A percentile compares a stretch with the other conserved stretches of the same genome.
These are phyloP conservation scores for Kwoniella shivajii DNA, from an alignment of 1,284 basidiomycete genomes.

Conservation along the genomic window DNA sequence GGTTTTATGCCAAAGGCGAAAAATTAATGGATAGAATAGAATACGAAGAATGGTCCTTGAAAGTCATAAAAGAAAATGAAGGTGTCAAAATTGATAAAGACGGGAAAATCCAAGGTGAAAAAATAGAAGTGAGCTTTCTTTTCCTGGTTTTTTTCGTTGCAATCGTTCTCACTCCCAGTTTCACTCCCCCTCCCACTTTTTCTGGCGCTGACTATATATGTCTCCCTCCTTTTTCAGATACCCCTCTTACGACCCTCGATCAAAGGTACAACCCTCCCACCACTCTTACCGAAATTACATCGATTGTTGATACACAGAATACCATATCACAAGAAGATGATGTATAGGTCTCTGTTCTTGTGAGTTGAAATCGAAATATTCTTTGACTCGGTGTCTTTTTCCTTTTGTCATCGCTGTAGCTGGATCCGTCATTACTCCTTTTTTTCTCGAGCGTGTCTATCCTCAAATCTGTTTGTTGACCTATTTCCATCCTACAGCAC, in stretches of 20 bases:
- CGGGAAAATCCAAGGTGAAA: conserved; percentile 26
- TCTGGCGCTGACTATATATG: neutral
- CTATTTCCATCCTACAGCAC: conserved; percentile 21
- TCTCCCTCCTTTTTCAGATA: conserved; percentile 29
- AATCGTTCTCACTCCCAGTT: too few relatives aligned
- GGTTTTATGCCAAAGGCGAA: conserved; percentile 51
- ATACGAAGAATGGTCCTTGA: conserved; percentile 53
- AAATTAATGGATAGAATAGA: conserved; percentile 54
- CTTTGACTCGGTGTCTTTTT: neutral
- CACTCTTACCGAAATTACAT: conserved; percentile 47
- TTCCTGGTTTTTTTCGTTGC: neutral
- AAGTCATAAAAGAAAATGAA: conserved; percentile 39
- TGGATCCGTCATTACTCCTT: too few relatives aligned
- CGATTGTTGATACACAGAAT: conserved; percentile 43
- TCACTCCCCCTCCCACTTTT: too few relatives aligned
- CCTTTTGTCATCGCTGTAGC: too few relatives aligned
- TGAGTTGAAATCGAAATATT: conserved; percentile 16
- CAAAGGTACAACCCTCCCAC: conserved; percentile 28
- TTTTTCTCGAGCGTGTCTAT: too few relatives aligned
- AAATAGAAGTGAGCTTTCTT: conserved; percentile 36
- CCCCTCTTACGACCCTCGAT: conserved; percentile 43
- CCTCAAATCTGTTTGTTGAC: too few relatives aligned
- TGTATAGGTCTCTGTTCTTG: conserved; percentile 41
- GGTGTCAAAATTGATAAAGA: conserved; percentile 43
- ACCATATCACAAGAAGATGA: conserved; percentile 50